phyloP scores from a whole-genome alignment of 2,329 filamentous ascomycete genomes.

The Pyrenophora seminiperda region DNA sequence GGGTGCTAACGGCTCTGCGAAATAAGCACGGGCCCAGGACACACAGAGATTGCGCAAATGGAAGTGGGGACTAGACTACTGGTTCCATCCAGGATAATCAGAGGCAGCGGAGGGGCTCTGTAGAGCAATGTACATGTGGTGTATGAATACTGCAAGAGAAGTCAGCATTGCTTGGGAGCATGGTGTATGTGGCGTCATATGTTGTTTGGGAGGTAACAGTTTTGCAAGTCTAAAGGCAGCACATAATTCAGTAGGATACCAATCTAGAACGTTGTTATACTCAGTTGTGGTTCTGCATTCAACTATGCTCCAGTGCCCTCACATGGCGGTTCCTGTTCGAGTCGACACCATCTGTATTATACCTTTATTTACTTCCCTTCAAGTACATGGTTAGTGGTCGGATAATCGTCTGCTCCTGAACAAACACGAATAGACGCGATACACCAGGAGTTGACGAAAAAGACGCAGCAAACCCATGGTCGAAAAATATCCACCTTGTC shows the following conservation, averaged over 20 bases:
- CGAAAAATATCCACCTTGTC: no score
- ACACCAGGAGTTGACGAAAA: no score
- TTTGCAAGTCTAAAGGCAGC: conserved; percentile 1
- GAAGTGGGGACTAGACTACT: background rate
- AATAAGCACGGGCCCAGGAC: conserved; percentile 4
- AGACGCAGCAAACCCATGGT: no score
- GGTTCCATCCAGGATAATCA: conserved; percentile 3
- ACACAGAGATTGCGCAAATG: background rate
- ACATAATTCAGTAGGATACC: conserved; percentile 14
- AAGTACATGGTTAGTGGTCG: no score
- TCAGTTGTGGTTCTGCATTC: no score
- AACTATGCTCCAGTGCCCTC: no score
- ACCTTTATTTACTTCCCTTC: no score
- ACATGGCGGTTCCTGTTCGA: background rate
- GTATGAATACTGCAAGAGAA: conserved; percentile 13
- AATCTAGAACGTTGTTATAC: conserved; percentile 9
- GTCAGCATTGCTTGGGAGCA: conserved; percentile 32
- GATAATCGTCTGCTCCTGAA: no score
- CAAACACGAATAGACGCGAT: no score
- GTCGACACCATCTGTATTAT: background rate
- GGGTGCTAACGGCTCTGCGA: conserved; percentile 39
- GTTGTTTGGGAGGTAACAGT: conserved; percentile 1
- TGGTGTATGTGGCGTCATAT: conserved; percentile 26
- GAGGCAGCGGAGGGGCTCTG: background rate
- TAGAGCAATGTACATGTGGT: conserved; percentile 1